phyloP scores from a whole-genome alignment of 306 rosid species.

The Neltuma alba region DNA sequence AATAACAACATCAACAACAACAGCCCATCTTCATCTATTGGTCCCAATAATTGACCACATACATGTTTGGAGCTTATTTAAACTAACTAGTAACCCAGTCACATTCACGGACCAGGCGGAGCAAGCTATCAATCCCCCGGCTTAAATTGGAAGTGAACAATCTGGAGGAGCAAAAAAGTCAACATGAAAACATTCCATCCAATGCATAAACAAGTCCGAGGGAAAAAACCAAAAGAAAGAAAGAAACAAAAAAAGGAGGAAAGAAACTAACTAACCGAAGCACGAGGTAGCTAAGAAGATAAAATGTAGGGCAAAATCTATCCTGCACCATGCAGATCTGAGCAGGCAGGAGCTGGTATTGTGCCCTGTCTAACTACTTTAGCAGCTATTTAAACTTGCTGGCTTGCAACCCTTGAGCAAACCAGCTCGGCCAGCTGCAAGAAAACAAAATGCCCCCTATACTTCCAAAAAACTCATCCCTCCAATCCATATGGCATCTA shows the following conservation, averaged over 20 bases:
- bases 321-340: slow-evolving; percentile 63
- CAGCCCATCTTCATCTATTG: neutral
- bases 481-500: neutral
- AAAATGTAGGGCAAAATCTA: slow-evolving; percentile 69
- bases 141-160: too few relatives aligned
- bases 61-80: neutral
- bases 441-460: neutral
- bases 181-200: neutral
- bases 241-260: too few relatives aligned
- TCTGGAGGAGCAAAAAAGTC: too few relatives aligned
- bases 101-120: neutral
- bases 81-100: neutral
- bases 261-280: neutral
- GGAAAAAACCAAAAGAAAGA: too few relatives aligned
- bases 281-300: neutral
- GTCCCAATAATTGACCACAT: neutral
- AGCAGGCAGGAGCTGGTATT: slow-evolving; percentile 84
- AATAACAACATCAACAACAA: too few relatives aligned
- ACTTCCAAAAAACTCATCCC: neutral
- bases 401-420: slow-evolving; percentile 63
- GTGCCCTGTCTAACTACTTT: slow-evolving; percentile 49
- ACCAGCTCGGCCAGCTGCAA: slow-evolving; percentile 89
- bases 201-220: too few relatives aligned
- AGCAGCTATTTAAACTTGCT: slow-evolving; percentile 86
- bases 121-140: too few relatives aligned